phyloP scores from a whole-genome alignment of 2,329 filamentous ascomycete species.

The Boeremia lycopersici region DNA sequence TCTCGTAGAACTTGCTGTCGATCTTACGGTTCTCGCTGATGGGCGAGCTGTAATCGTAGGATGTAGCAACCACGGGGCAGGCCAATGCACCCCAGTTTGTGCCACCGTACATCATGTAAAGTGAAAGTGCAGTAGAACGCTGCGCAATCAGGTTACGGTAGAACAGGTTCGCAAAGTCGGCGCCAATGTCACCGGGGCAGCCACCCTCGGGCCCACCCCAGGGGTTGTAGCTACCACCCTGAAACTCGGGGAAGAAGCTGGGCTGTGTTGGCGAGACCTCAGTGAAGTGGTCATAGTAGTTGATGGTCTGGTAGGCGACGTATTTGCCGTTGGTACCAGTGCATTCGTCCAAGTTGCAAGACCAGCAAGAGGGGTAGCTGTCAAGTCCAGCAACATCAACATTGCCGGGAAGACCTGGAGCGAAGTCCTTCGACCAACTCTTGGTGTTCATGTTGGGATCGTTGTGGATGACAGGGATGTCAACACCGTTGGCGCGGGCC shows the following conservation, averaged over 20 bases:
- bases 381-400: conserved; percentile 62
- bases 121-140: conserved; percentile 62
- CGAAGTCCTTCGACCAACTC: conserved; percentile 67
- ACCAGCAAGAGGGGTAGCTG: conserved; percentile 64
- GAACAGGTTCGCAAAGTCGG: conserved; percentile 67
- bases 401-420: conserved; percentile 57
- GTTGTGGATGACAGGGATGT: conserved; percentile 64
- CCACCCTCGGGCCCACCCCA: conserved; percentile 66
- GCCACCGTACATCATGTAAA: conserved; percentile 71
- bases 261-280: conserved; percentile 54
- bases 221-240: conserved; percentile 65
- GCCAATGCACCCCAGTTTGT: conserved; percentile 68
- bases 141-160: conserved; percentile 68
- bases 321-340: conserved; percentile 62
- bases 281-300: conserved; percentile 56
- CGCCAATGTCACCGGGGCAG: conserved; percentile 60
- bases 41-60: conserved; percentile 68
- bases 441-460: conserved; percentile 64
- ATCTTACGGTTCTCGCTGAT: conserved; percentile 65
- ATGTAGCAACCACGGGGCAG: conserved; percentile 63
- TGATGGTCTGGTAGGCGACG: conserved; percentile 59
- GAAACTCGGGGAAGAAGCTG: conserved; percentile 64
- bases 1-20: conserved; percentile 66
- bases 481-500: conserved; percentile 62
- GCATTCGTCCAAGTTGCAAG: conserved; percentile 66